Evolutionary conservation across 129 eudicot genomes (phyloP).

Genomic region (Helianthus tuberosus): DNA sequence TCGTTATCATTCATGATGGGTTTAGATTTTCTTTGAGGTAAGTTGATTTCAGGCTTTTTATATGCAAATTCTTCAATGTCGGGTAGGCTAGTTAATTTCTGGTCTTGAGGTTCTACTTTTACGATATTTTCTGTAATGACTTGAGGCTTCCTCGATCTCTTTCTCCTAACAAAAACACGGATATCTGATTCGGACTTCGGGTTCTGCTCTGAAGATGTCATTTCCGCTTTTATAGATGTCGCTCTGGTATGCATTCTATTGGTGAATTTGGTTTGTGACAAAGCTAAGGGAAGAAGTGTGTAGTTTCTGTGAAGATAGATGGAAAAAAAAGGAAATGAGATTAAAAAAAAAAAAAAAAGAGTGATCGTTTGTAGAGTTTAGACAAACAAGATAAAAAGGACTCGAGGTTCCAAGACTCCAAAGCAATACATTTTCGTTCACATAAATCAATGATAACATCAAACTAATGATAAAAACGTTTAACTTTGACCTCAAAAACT

Average conservation of each 20-base stretch:
- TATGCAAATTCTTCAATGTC: conserved; percentile 87
- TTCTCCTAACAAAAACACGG: conserved; percentile 55
- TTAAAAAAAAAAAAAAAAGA: neutral
- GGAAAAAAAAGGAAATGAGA: neutral
- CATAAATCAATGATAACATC: neutral
- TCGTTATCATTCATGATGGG: conserved; percentile 7
- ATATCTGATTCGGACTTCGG: conserved; percentile 37
- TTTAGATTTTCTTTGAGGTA: conserved; percentile 24
- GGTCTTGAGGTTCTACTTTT: conserved; percentile 35
- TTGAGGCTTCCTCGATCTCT: conserved; percentile 46
- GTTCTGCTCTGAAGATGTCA: conserved; percentile 26
- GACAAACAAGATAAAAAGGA: conserved; percentile 1
- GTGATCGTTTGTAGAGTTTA: neutral
- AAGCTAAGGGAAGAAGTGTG: conserved; percentile 28
- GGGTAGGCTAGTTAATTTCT: conserved; percentile 47
- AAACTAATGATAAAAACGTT: neutral
- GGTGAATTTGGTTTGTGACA: conserved; percentile 27
- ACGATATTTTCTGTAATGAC: conserved; percentile 25
- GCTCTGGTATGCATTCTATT: conserved; percentile 30
- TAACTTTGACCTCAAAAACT: neutral
- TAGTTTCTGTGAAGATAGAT: conserved; percentile 30
- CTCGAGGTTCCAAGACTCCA: neutral
- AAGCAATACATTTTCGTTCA: neutral
- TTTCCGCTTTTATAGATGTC: conserved; percentile 37
- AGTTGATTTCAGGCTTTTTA: conserved; percentile 35